Conservation (phyloP, 2,329 filamentous ascomycete genomes). For the Phialophora verrucosa region DNA sequence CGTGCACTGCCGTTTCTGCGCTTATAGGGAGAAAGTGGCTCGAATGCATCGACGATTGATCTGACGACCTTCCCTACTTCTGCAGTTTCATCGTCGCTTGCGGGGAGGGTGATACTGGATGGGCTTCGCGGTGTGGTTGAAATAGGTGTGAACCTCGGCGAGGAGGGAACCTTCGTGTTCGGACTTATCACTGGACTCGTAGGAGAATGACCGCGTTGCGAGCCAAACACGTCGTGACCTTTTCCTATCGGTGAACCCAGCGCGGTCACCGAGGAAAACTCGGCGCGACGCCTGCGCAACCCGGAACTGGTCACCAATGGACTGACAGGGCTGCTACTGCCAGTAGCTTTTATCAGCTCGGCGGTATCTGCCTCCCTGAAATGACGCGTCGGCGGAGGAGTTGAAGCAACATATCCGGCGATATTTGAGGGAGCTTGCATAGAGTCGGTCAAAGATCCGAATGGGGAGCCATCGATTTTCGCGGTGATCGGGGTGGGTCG, state of each 20-base stretch:
- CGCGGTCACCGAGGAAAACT: background rate
- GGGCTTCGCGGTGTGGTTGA: background rate
- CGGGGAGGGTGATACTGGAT: background rate
- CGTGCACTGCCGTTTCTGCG: background rate
- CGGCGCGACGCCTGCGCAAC: background rate
- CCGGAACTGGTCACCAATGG: background rate
- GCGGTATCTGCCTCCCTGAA: background rate
- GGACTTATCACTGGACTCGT: background rate
- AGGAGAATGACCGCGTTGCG: background rate
- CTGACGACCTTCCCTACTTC: background rate
- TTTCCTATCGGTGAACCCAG: slow-evolving; percentile 1
- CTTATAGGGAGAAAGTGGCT: background rate
- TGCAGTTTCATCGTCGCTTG: background rate
- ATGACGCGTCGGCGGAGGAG: background rate
- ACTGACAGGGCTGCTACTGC: background rate
- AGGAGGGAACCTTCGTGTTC: background rate
- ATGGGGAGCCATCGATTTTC: background rate
- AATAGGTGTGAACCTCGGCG: background rate
- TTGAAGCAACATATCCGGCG: background rate
- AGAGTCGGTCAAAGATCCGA: background rate
- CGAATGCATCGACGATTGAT: background rate
- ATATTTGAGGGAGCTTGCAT: background rate
- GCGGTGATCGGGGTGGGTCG: background rate
- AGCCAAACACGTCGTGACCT: background rate
- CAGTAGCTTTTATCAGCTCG: background rate